Conservation (phyloP, 768 basidiomycete species). For the Tylopilus sp. region DNA sequence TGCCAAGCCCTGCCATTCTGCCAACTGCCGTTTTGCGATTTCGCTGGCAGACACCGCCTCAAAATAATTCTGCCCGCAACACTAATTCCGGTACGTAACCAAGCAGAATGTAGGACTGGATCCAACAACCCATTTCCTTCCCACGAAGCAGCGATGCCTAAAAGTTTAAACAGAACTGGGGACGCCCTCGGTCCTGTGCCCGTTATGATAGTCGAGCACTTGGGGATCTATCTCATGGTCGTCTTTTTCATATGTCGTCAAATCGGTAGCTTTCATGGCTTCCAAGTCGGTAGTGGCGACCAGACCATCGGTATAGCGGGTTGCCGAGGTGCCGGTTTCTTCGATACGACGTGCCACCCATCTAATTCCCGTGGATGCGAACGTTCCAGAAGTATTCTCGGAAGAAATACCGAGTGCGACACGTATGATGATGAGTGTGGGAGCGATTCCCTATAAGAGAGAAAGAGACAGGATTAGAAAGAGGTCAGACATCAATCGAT, state of each 20-base stretch:
- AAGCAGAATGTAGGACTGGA: neutral
- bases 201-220: neutral
- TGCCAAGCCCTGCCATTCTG: too few relatives aligned
- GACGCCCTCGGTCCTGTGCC: neutral
- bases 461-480: neutral
- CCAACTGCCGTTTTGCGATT: too few relatives aligned
- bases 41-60: too few relatives aligned
- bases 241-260: neutral
- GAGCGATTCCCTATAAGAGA: constrained; percentile 31
- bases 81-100: neutral
- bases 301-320: constrained; percentile 20
- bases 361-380: constrained; percentile 22
- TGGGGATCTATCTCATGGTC: constrained; percentile 3
- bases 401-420: constrained; percentile 31
- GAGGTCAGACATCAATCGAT: neutral
- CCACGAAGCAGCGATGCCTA: neutral
- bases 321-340: constrained; percentile 15
- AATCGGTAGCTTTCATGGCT: constrained; percentile 5
- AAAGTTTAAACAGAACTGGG: neutral
- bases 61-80: too few relatives aligned
- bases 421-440: constrained; percentile 35
- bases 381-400: constrained; percentile 15
- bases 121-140: neutral
- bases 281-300: constrained; percentile 19
- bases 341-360: constrained; percentile 17